Evolutionary conservation across 805 yeast species (phyloP), one percentile per base, ranked within the genome.

Genomic region (Lipomyces lipofer): DNA sequence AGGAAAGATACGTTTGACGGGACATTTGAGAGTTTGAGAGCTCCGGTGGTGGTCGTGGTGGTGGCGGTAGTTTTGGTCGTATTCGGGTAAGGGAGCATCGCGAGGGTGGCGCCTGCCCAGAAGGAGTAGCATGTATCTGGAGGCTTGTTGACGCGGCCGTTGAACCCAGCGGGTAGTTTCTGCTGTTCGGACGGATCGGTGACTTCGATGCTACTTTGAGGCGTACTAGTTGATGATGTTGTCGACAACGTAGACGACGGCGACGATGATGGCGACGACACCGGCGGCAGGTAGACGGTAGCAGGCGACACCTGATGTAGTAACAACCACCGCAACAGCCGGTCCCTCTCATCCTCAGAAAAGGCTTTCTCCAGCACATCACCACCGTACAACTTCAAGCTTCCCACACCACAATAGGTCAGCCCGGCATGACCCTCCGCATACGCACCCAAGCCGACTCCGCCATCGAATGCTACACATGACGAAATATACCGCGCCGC

Each of bases 91-190:
- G 40, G 42, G 10, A 56, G 24, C 61, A 64, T 54, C 13, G 55
- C 51, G 12, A 64, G 49, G 10, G 64, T 47, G 17, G 51, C 61
- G 22, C 60, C 55, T 8, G 90, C 95, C 99, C 99, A 94, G 96
- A 97, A 94, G 63, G 94, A 84, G 68, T 94, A 94, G 68, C 99
- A 94, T n/a, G 88, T 96, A 70, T 94, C 99, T 0, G 98, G 96
- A 17, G 89, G 72, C 68, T 94, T 94, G 55, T 94, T 96, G 0
- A 98, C 97, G 47, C 99, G 78, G 0, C 99, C 99, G 67, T 94
- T 94, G 36, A 59, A 59, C 10, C 64, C 64, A 7, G 62, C 63
- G 4, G 28, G 19, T 7, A 12, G 15, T 28, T 38, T 32, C 13
- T 30, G 39, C 6, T 17, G 39, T 6, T 24, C 25, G 10, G 21